Conservation (phyloP, 2,329 filamentous ascomycete species). For the Colletotrichum camelliae region DNA sequence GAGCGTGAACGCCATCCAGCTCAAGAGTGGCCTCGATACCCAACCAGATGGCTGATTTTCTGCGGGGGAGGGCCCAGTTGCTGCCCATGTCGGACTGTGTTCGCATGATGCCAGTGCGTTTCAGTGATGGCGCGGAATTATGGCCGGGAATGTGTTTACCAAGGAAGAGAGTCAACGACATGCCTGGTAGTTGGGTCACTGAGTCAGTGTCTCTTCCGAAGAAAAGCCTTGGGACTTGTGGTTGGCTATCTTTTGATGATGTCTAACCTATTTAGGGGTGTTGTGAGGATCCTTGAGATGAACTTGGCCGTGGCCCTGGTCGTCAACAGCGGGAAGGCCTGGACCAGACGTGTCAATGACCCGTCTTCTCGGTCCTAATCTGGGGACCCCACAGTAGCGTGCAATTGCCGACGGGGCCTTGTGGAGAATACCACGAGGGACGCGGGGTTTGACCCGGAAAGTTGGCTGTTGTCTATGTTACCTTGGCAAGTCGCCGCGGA, state of each 20-base stretch:
- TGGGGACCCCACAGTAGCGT: not conserved
- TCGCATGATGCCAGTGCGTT: constrained; percentile 6
- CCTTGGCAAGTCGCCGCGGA: not conserved
- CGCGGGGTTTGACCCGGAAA: not conserved
- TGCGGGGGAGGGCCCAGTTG: not conserved
- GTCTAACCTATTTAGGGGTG: not conserved
- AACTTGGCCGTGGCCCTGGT: not conserved
- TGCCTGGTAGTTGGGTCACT: not conserved
- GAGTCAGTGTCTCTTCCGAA: constrained; percentile 3
- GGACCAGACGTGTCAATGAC: not conserved
- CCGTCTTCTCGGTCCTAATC: not conserved
- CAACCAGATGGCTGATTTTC: not conserved
- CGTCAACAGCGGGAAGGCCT: not conserved
- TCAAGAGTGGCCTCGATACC: not conserved
- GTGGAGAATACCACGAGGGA: not conserved
- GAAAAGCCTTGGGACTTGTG: not conserved
- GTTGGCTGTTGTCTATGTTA: not conserved
- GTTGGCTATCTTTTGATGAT: not conserved
- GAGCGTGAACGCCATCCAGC: not conserved
- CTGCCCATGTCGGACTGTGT: not conserved
- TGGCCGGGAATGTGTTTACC: not conserved
- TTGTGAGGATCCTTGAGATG: not conserved
- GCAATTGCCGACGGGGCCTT: not conserved
- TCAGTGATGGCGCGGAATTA: not conserved
- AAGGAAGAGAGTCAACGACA: not conserved